Conservation (phyloP, 345 rosid genomes). For the Streptanthus diversifolius region DNA sequence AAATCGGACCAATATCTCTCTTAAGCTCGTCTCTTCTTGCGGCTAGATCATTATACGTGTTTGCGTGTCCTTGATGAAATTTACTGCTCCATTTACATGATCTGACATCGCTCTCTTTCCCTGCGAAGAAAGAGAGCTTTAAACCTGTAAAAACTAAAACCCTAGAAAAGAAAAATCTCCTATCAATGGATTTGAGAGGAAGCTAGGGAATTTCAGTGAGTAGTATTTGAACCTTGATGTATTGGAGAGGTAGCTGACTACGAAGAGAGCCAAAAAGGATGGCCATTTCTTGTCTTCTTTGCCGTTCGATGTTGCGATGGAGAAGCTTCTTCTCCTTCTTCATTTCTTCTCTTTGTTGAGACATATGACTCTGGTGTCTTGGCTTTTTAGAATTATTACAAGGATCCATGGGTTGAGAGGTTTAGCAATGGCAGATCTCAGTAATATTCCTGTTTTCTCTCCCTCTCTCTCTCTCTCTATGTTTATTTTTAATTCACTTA, state of each 20-base stretch:
- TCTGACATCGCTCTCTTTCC: constrained; percentile 47
- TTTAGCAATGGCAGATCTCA: constrained; percentile 13
- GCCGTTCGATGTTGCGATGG: constrained; percentile 26
- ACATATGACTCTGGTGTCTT: constrained; percentile 6
- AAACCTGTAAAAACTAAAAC: constrained; percentile 9
- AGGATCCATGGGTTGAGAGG: constrained; percentile 5
- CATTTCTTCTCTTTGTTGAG: background rate
- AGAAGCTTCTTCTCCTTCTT: constrained; percentile 27
- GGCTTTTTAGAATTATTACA: background rate
- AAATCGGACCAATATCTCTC: background rate
- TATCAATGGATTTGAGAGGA: background rate
- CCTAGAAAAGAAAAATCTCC: constrained; percentile 7
- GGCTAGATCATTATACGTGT: constrained; percentile 20
- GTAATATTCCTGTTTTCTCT: constrained; percentile 3
- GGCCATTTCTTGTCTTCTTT: constrained; percentile 38
- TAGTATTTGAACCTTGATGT: constrained; percentile 28
- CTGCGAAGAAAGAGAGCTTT: constrained; percentile 25
- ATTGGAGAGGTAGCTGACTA: constrained; percentile 28
- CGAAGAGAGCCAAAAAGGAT: constrained; percentile 27
- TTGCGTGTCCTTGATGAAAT: constrained; percentile 36
- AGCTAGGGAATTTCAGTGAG: background rate
- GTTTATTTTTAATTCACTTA: background rate
- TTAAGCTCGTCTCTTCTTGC: constrained; percentile 37
- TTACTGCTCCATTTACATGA: constrained; percentile 41
- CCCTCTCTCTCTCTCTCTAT: background rate